Base-by-base conservation (phyloP, 2,329 filamentous ascomycete species). In the Pseudogymnoascus sp. region DNA sequence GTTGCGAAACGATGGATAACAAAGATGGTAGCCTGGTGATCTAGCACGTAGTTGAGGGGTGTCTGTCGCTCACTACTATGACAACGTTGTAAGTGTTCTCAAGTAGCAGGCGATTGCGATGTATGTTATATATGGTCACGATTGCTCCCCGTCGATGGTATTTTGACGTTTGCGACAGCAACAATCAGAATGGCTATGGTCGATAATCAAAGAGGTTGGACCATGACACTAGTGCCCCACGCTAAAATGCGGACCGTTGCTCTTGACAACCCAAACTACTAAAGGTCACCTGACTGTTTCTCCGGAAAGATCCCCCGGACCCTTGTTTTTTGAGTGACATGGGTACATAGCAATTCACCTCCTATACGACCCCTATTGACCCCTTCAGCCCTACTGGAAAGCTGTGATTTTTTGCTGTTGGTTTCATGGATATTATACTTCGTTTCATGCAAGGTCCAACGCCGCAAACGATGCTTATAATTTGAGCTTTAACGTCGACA, bases 181-280 rank as follows among this genome's bases (percentile, higher is more conserved):
- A 55, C 48, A 55, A 55, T 55, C 48, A 55, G 29, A 55, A 55
- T 55, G 48, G 48, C 48, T 55, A 55, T 33, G 48, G 48, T 10
- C 48, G 48, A 55, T 55, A 55, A 55, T 55, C 48, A 55, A 55
- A 33, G 48, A 55, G 48, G 48, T 55, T 55, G 48, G 48, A 55
- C 27, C 4, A 55, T 55, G 5, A 13, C 48, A 35, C 48, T 55
- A 55, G 48, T 55, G 48, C 29, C 48, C 48, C 48, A 55, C 48
- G 48, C 48, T 55, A 55, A 55, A 55, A 55, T 55, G 48, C 48
- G 48, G 48, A 33, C 48, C 48, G 48, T 55, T 55, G 48, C 48
- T 55, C 48, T 55, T 55, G 48, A 55, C 48, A 55, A 55, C 48
- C 48, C 48, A 55, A 4, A 55, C 48, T 55, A 33, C 48, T 10